Percentiles rank a stretch among this genome's conserved stretches.
Evolutionary conservation across 345 rosid genomes (phyloP).

Genomic region (Salix suchowensis): DNA sequence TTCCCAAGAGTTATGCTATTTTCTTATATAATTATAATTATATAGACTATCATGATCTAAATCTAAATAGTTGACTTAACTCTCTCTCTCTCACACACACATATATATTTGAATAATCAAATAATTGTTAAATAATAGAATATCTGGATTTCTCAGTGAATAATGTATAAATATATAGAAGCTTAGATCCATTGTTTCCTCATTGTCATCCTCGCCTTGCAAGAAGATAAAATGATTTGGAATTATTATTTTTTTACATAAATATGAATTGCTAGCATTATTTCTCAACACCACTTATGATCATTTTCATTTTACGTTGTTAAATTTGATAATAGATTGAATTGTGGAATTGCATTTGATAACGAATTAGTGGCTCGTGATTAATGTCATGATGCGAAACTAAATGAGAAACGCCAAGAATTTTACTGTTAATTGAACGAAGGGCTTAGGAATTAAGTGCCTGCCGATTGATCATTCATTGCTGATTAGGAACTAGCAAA

Average conservation of each 20-base stretch:
- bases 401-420: not conserved
- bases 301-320: not conserved
- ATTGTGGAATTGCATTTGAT: not conserved
- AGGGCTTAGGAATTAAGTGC: not conserved
- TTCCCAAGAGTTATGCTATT: not conserved
- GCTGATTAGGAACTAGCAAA: conserved; percentile 1
- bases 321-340: not conserved
- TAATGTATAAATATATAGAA: too few species aligned
- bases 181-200: too few species aligned
- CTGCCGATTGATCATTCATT: not conserved
- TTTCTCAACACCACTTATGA: not conserved
- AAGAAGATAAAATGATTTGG: not conserved
- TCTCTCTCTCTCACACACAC: too few species aligned
- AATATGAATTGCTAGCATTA: not conserved
- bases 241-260: not conserved
- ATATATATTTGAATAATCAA: too few species aligned
- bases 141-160: too few species aligned
- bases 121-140: too few species aligned
- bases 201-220: not conserved
- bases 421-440: not conserved
- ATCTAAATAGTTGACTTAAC: too few species aligned
- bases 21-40: too few species aligned
- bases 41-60: too few species aligned
- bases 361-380: not conserved
- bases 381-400: not conserved